Conservation (phyloP, 169 alveolate genomes). For the Plasmodium malariae region DNA sequence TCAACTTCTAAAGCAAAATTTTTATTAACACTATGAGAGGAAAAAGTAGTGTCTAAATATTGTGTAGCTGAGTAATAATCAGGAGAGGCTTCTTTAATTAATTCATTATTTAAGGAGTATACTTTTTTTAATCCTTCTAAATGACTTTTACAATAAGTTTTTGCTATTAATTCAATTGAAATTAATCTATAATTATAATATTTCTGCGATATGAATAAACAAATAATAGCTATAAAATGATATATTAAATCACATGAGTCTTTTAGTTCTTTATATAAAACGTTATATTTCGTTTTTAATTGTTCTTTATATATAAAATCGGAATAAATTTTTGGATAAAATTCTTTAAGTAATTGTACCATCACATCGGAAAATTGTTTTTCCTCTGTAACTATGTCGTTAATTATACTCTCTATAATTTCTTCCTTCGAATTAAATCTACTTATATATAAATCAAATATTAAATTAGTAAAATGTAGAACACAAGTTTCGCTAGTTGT, state of each 20-base stretch:
- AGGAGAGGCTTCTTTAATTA: constrained; percentile 68
- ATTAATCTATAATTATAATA: constrained; percentile 49
- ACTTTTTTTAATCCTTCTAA: constrained; percentile 67
- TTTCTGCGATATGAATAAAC: constrained; percentile 65
- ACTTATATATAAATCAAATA: constrained; percentile 74
- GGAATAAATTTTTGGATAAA: constrained; percentile 33
- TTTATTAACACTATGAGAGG: constrained; percentile 53
- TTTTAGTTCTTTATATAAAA: constrained; percentile 31
- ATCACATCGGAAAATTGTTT: constrained; percentile 55
- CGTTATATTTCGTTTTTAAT: constrained; percentile 29
- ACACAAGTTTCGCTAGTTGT: constrained; percentile 77
- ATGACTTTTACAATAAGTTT: constrained; percentile 62
- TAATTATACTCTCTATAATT: constrained; percentile 51
- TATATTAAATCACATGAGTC: constrained; percentile 67
- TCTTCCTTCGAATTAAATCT: constrained; percentile 59
- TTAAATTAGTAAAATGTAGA: constrained; percentile 54
- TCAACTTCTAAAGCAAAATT: constrained; percentile 65
- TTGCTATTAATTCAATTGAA: constrained; percentile 48
- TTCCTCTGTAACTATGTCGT: constrained; percentile 55
- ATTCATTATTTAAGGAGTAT: constrained; percentile 37
- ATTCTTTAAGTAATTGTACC: constrained; percentile 62
- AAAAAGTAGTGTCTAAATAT: constrained; percentile 34
- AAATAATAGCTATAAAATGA: constrained; percentile 63
- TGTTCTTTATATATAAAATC: constrained; percentile 52
- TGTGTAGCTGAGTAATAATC: constrained; percentile 71